A percentile compares a stretch with the other conserved stretches of the same genome.
These are phyloP conservation scores for Cenchrus fungigraminus DNA, from an alignment of 176 grass and related monocot genomes.

Conservation along the genomic window DNA sequence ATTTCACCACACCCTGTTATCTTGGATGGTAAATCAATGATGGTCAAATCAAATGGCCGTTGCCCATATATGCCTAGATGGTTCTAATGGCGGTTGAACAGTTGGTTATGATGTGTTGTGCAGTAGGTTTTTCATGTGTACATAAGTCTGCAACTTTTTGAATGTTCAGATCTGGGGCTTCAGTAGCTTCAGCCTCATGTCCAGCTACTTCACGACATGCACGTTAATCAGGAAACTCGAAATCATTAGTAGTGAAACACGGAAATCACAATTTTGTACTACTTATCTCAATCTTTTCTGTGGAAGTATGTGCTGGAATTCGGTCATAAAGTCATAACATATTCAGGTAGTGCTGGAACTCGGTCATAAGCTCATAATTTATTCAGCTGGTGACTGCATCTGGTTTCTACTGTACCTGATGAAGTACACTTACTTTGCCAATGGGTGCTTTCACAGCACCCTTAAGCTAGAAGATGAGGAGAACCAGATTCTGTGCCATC, in stretches of 20 bases:
- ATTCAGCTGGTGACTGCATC: neutral
- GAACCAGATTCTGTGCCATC: constrained; percentile 17
- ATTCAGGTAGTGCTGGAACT: neutral
- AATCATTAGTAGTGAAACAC: neutral
- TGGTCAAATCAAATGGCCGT: neutral
- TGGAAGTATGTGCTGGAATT: constrained; percentile 17
- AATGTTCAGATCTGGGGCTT: neutral
- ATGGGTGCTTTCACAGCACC: neutral
- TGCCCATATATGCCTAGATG: neutral
- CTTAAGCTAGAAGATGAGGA: constrained; percentile 1
- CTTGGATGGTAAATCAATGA: neutral
- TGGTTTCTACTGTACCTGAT: neutral
- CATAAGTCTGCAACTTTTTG: neutral
- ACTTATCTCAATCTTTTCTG: neutral
- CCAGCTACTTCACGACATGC: neutral
- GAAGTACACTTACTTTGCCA: too few species aligned
- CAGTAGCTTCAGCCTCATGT: neutral
- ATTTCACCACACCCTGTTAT: neutral
- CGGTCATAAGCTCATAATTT: neutral
- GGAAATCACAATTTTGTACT: neutral
- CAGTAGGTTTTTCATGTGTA: neutral
- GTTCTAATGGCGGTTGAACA: neutral
- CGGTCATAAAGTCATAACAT: neutral
- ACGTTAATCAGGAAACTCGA: neutral
- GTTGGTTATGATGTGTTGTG: neutral